Evolutionary conservation across 345 rosid genomes (phyloP).

Genomic region (Hibiscus tridactylites): DNA sequence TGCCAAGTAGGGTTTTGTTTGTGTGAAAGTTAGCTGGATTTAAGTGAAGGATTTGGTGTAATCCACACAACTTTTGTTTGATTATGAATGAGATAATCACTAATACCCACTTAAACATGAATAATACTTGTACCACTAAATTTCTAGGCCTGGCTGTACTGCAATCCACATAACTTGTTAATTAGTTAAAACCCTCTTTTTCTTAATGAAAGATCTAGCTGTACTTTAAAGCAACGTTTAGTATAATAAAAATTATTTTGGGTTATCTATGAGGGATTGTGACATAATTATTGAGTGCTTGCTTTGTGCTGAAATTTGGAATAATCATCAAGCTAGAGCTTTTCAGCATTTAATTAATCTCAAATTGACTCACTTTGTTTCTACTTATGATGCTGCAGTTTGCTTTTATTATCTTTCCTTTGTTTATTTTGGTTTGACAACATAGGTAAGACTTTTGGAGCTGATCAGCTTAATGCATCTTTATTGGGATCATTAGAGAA

Average conservation of each 20-base stretch:
- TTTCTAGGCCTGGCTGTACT: constrained; percentile 19
- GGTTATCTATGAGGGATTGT: constrained; percentile 6
- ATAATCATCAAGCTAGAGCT: not conserved
- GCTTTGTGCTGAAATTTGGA: constrained; percentile 9
- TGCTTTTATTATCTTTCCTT: too few species aligned
- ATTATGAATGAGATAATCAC: constrained; percentile 11
- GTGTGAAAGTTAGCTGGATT: not conserved
- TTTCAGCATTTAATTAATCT: not conserved
- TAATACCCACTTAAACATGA: not conserved
- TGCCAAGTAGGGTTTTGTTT: not conserved
- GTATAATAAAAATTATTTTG: constrained; percentile 10
- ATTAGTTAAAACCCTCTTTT: not conserved
- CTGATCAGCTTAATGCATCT: too few species aligned
- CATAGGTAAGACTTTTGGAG: too few species aligned
- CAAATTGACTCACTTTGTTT: not conserved
- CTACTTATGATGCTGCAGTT: not conserved
- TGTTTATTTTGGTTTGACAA: too few species aligned
- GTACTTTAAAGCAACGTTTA: constrained; percentile 26
- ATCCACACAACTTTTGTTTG: constrained; percentile 13
- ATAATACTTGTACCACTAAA: not conserved
- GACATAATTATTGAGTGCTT: constrained; percentile 23
- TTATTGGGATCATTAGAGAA: too few species aligned
- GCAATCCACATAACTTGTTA: constrained; percentile 30
- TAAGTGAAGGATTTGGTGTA: constrained; percentile 9
- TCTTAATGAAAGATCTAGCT: constrained; percentile 10